Evolutionary conservation across 352 stramenopile genomes (phyloP).

Genomic region (Globisporangium spinosum): DNA sequence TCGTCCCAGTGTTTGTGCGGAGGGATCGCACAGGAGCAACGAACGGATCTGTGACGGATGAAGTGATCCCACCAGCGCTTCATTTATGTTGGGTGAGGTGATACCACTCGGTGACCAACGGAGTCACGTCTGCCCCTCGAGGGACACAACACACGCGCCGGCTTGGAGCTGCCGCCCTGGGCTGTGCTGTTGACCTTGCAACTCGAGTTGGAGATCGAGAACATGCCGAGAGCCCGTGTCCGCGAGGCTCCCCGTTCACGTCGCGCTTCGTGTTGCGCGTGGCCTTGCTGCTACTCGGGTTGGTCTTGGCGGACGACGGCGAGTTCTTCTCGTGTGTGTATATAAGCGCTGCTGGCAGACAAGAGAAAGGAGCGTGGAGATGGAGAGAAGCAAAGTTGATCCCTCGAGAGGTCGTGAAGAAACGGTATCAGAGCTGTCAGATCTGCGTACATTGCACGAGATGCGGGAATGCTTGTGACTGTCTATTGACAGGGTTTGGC

Average conservation of each 20-base stretch:
- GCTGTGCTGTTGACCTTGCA: conserved; percentile 50
- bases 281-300: conserved; percentile 28
- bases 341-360: neutral
- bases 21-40: neutral
- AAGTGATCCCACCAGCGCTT: neutral
- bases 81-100: neutral
- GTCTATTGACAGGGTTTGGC: too few species aligned
- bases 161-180: conserved; percentile 25
- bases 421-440: neutral
- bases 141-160: conserved; percentile 44
- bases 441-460: too few species aligned
- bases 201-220: conserved; percentile 64
- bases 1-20: neutral
- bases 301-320: conserved; percentile 40
- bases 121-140: conserved; percentile 71
- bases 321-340: conserved; percentile 35
- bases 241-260: conserved; percentile 48
- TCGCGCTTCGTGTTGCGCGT: conserved; percentile 41
- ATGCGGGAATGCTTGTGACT: neutral
- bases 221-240: conserved; percentile 55
- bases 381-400: neutral
- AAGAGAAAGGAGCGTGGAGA: neutral
- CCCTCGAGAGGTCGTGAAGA: neutral
- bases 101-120: conserved; percentile 11
- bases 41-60: neutral